Evolutionary conservation across 1,139 yeast species (phyloP).

Genomic region (Pichia sp.): DNA sequence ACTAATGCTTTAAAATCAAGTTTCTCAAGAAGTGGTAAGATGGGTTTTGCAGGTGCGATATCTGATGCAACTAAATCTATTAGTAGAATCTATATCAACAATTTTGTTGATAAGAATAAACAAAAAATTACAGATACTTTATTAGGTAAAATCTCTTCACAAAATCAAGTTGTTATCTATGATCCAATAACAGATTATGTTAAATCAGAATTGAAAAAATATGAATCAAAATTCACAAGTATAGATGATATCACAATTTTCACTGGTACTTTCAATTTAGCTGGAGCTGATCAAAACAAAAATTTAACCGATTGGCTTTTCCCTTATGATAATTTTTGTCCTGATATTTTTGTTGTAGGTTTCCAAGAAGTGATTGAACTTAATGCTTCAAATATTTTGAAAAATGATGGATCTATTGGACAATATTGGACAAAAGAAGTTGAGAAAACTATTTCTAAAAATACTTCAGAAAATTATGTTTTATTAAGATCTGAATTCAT

Average conservation of each 20-base stretch:
- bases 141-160: constrained; percentile 72
- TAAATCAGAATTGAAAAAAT: constrained; percentile 45
- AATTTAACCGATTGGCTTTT: constrained; percentile 78
- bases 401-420: constrained; percentile 62
- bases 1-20: constrained; percentile 94
- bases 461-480: constrained; percentile 41
- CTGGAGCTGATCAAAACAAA: constrained; percentile 51
- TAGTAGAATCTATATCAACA: constrained; percentile 89
- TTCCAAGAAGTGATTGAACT: constrained; percentile 89
- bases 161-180: constrained; percentile 61
- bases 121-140: constrained; percentile 82
- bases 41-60: constrained; percentile 93
- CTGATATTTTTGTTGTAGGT: constrained; percentile 80
- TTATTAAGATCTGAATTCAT: constrained; percentile 77
- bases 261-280: constrained; percentile 84
- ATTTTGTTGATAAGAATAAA: constrained; percentile 85
- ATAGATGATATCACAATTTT: constrained; percentile 54
- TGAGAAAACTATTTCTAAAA: constrained; percentile 46
- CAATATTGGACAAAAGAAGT: constrained; percentile 55
- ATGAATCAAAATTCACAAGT: constrained; percentile 53
- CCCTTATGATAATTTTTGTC: constrained; percentile 46
- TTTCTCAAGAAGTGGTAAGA: constrained; percentile 87
- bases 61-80: constrained; percentile 96
- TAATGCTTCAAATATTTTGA: constrained; percentile 73
- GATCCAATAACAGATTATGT: constrained; percentile 89